A percentile compares a stretch with the other conserved stretches of the same genome.
Evolutionary conservation across 345 rosid genomes (phyloP).

Genomic region (sweet orange (Citrus sinensis)): DNA sequence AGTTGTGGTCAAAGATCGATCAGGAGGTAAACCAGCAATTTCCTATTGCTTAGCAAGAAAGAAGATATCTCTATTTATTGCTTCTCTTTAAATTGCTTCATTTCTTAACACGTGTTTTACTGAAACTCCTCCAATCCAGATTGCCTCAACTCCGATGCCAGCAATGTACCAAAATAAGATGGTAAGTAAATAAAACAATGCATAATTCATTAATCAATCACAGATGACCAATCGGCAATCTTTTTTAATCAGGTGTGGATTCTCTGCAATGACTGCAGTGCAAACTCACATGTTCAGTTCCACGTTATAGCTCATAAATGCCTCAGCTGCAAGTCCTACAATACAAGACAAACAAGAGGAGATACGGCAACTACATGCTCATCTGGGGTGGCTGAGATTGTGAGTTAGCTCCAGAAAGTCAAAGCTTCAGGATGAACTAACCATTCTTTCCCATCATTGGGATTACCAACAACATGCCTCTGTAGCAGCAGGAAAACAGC

Average conservation of each 20-base stretch:
- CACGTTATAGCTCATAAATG: constrained; percentile 78
- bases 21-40: constrained; percentile 56
- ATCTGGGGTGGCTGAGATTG: constrained; percentile 43
- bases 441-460: constrained; percentile 3
- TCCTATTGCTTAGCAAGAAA: background rate
- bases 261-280: constrained; percentile 83
- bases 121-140: constrained; percentile 32
- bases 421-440: background rate
- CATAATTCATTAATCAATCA: background rate
- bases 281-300: constrained; percentile 55
- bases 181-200: constrained; percentile 30
- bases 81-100: background rate
- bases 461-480: background rate
- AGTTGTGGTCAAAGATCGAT: constrained; percentile 73
- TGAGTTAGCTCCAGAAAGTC: constrained; percentile 30
- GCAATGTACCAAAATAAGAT: constrained; percentile 56
- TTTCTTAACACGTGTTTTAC: background rate
- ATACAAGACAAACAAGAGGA: constrained; percentile 62
- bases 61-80: background rate
- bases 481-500: background rate
- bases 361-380: constrained; percentile 54
- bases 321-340: constrained; percentile 66
- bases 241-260: constrained; percentile 60
- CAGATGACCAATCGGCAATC: background rate
- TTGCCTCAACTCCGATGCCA: constrained; percentile 82